Evolutionary conservation across 2,329 filamentous ascomycete genomes (phyloP).

Genomic region (Chalaropsis ovoidea): DNA sequence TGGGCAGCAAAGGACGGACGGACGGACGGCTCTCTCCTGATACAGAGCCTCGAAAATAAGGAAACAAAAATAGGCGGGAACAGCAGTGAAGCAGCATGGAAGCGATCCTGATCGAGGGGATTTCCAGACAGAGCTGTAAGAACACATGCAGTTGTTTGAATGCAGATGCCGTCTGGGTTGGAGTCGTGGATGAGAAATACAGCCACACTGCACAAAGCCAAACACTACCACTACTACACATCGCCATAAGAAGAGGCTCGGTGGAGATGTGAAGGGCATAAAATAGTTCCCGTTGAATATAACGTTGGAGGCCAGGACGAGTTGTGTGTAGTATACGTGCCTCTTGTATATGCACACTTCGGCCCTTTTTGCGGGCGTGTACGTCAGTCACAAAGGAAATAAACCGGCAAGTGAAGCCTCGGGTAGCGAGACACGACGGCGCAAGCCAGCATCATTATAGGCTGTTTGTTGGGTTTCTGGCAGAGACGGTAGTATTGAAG

Average conservation of each 20-base stretch:
- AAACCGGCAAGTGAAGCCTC: background rate
- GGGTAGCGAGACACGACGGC: background rate
- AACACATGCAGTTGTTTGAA: background rate
- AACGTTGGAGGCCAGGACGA: background rate
- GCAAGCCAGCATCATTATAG: background rate
- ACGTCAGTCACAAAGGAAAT: slow-evolving; percentile 1
- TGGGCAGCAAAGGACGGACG: slow-evolving; percentile 9
- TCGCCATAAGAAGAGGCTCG: no score
- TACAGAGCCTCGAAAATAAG: background rate
- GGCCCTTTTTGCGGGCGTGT: slow-evolving; percentile 4
- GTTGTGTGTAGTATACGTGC: background rate
- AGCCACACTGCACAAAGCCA: no score
- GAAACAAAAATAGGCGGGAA: background rate
- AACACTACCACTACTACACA: no score
- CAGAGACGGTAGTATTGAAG: background rate
- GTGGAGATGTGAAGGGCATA: background rate
- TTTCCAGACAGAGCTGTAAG: background rate
- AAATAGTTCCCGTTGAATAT: background rate
- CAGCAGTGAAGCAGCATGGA: background rate
- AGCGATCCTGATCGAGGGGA: background rate
- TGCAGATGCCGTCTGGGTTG: no score
- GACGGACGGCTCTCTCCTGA: background rate
- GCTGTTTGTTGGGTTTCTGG: background rate
- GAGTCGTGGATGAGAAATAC: no score
- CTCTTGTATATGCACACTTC: background rate